Conservation (phyloP, 1,284 basidiomycete genomes). For the Sanguinoderma infundibulare region DNA sequence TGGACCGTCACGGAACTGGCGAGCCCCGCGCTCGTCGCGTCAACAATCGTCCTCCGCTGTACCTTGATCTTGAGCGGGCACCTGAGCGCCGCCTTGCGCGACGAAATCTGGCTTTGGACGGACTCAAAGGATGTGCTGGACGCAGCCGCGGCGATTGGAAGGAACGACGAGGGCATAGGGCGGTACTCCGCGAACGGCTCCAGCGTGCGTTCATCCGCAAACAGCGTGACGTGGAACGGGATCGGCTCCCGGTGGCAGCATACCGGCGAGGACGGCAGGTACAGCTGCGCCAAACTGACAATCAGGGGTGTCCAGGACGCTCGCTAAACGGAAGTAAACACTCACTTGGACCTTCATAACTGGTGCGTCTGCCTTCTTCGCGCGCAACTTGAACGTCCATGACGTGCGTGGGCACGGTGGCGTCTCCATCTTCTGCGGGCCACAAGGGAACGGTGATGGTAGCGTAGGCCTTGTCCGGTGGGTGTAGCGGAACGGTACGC, state of each 20-base stretch:
- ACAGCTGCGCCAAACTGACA: conserved; percentile 28
- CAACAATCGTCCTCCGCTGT: conserved; percentile 29
- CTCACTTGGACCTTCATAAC: conserved; percentile 29
- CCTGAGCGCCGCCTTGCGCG: conserved; percentile 5
- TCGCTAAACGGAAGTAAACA: background rate
- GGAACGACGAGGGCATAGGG: conserved; percentile 32
- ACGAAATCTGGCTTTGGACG: conserved; percentile 16
- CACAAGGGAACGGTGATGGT: conserved; percentile 26
- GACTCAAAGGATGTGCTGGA: conserved; percentile 18
- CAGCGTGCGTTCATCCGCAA: conserved; percentile 32
- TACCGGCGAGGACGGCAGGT: conserved; percentile 33
- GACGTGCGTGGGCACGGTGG: conserved; percentile 26
- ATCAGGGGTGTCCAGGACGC: background rate
- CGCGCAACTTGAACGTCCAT: conserved; percentile 25
- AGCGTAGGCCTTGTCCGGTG: conserved; percentile 28
- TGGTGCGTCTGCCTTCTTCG: conserved; percentile 12
- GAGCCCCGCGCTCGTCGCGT: conserved; percentile 22
- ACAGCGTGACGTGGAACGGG: conserved; percentile 34
- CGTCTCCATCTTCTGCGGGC: conserved; percentile 10
- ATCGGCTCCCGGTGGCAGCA: conserved; percentile 34
- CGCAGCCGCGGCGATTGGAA: conserved; percentile 27
- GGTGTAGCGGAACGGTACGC: conserved; percentile 23
- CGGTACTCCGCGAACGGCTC: conserved; percentile 32
- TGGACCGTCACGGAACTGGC: too few relatives aligned
- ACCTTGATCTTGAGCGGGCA: conserved; percentile 30